A percentile compares a stretch with the other conserved stretches of the same genome.
phyloP scores from a whole-genome alignment of 169 alveolate species.

The Cystoisospora suis region DNA sequence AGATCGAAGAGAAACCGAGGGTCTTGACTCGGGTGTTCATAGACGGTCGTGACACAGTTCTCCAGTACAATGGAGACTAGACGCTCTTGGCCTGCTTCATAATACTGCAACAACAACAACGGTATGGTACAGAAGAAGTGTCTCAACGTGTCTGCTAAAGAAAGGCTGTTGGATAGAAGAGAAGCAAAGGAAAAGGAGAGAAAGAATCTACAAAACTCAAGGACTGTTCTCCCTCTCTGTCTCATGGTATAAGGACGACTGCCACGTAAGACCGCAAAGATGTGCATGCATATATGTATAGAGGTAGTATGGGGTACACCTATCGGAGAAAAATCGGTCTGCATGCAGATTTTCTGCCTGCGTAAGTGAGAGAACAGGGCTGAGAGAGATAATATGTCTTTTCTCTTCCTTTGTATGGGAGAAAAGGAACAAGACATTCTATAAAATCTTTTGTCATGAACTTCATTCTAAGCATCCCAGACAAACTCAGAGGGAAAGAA shows the following conservation, averaged over 20 bases:
- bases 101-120: not conserved
- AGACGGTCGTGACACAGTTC: slow-evolving; percentile 7
- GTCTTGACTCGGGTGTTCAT: not conserved
- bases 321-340: not conserved
- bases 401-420: no score
- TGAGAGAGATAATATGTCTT: no score
- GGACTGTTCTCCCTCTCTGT: no score
- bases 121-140: not conserved
- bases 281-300: no score
- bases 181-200: not conserved
- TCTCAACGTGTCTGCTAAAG: not conserved
- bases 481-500: no score
- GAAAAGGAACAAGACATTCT: no score
- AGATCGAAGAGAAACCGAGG: not conserved
- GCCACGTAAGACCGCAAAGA: no score
- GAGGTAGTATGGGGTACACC: not conserved
- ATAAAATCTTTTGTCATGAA: no score
- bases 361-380: no score
- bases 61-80: not conserved
- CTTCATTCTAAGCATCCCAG: no score
- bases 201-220: not conserved
- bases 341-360: not conserved
- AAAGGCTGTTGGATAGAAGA: not conserved
- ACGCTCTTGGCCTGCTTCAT: not conserved
- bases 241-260: no score